Percentiles rank a stretch among this genome's conserved stretches.
phyloP scores from a whole-genome alignment of 2,329 filamentous ascomycete species.

The Alternaria ethzedia region DNA sequence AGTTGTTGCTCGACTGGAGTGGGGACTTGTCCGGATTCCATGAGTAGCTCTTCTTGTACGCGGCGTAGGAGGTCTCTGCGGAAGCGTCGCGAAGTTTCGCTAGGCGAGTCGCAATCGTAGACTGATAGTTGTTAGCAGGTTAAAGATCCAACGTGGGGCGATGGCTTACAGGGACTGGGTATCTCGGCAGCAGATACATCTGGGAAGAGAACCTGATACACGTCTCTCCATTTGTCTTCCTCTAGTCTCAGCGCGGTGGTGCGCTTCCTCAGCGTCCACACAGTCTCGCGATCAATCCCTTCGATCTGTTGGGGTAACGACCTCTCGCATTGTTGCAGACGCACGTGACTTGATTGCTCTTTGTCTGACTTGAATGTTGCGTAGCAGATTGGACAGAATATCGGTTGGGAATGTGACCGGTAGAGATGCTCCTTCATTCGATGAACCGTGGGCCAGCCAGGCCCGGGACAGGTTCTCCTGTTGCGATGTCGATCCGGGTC shows the following conservation, averaged over 20 bases:
- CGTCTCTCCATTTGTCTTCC: slow-evolving; percentile 49
- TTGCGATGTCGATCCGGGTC: slow-evolving; percentile 46
- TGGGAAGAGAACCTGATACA: slow-evolving; percentile 50
- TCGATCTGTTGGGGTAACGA: slow-evolving; percentile 37
- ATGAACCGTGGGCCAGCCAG: slow-evolving; percentile 50
- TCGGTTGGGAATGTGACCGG: slow-evolving; percentile 47
- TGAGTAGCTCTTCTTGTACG: slow-evolving; percentile 41
- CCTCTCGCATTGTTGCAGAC: slow-evolving; percentile 32
- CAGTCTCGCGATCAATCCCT: slow-evolving; percentile 48
- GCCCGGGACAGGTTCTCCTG: slow-evolving; percentile 46
- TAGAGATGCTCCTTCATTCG: slow-evolving; percentile 54
- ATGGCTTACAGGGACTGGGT: slow-evolving; percentile 46
- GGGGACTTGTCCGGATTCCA: slow-evolving; percentile 26
- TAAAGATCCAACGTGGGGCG: too few species aligned
- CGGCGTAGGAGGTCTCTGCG: slow-evolving; percentile 44
- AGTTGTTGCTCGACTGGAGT: slow-evolving; percentile 34
- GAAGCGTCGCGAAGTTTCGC: slow-evolving; percentile 35
- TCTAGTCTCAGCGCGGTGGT: slow-evolving; percentile 40
- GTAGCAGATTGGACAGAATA: slow-evolving; percentile 50
- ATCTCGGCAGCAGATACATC: slow-evolving; percentile 32
- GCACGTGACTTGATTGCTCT: slow-evolving; percentile 43
- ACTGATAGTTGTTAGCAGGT: slow-evolving; percentile 29
- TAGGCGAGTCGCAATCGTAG: slow-evolving; percentile 40
- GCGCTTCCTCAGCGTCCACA: slow-evolving; percentile 46
- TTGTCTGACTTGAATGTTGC: slow-evolving; percentile 42